Base-by-base conservation (phyloP, 345 rosid genomes). In the Moringa oleifera region DNA sequence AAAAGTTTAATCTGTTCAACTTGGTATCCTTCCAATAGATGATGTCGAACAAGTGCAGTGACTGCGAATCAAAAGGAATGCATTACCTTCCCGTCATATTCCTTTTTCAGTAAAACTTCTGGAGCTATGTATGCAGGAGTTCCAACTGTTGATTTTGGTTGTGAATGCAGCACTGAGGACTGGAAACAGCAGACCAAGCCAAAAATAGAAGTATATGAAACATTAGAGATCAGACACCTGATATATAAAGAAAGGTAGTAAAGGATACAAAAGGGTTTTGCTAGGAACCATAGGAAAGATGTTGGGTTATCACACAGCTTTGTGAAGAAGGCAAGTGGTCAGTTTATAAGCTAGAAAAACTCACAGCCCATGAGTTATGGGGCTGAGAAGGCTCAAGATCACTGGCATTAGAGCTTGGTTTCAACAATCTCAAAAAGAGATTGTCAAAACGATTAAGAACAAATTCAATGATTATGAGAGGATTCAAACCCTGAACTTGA, bases 61-160 rank as follows among this genome's bases (percentile, higher is more conserved):
- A 15, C 50, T 20, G 62, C 20, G 25, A 53, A 65, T n/a, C 25
- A 57, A 49, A 20, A 65, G 36, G 21, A 56, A 51, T 7, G 33
- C 19, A 64, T 62, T 82, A 91, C 99, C 99, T 95, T 89, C 68
- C 99, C 99, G 70, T 95, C 97, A 45, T 95, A 95, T 78, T 90
- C 99, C 80, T 89, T 91, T 83, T 89, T 91, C 23, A 87, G 93
- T 64, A 95, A 78, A 58, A 95, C 96, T 81, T 95, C 99, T 5
- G 99, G 99, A 70, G 99, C 99, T 6, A 91, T 95, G 69, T 95
- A 95, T 55, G 99, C 99, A 62, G 99, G 99, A 22, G 99, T 95
- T 71, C 99, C 99, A 61, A 95, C 99, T 0, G 99, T 89, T 57
- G 97, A 91, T 73, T 87, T 91, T 4, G 97, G 99, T 66, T 91